Conservation (phyloP, 495 filamentous ascomycete species). For the Aspergillus nanangensis region DNA sequence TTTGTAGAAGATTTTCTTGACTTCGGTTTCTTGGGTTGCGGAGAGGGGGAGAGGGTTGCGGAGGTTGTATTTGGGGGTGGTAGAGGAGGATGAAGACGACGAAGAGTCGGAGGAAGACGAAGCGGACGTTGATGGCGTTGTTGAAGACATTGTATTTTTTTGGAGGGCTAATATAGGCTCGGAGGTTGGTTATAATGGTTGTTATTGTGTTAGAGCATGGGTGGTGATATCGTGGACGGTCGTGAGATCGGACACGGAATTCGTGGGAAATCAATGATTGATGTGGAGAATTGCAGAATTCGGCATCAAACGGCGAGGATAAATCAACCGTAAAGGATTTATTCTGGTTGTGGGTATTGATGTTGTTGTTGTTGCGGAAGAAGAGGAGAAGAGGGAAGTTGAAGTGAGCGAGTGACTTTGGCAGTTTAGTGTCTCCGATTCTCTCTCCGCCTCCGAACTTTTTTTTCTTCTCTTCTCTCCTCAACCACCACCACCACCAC, state of each 20-base stretch:
- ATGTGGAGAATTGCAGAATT: no score
- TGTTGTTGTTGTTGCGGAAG: no score
- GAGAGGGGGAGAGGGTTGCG: constrained; percentile 91
- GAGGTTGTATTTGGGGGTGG: constrained; percentile 33
- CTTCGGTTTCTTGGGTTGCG: constrained; percentile 84
- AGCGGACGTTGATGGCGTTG: constrained; percentile 1
- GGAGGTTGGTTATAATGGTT: background rate
- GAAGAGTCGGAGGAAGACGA: no score
- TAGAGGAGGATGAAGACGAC: background rate
- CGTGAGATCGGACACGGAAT: background rate
- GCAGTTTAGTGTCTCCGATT: background rate
- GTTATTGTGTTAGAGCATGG: background rate
- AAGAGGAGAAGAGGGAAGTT: background rate
- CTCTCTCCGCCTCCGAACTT: background rate
- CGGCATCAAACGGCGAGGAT: background rate
- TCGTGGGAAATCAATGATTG: no score
- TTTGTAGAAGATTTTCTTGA: constrained; percentile 85
- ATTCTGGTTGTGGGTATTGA: no score
- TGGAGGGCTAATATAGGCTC: background rate
- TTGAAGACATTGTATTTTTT: background rate
- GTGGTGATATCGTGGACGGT: background rate
- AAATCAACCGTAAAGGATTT: no score
- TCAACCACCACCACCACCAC: no score
- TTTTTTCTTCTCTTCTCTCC: background rate
- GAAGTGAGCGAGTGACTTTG: background rate